Base-by-base conservation (phyloP, 2,329 filamentous ascomycete species). In the Diaporthe sp. region DNA sequence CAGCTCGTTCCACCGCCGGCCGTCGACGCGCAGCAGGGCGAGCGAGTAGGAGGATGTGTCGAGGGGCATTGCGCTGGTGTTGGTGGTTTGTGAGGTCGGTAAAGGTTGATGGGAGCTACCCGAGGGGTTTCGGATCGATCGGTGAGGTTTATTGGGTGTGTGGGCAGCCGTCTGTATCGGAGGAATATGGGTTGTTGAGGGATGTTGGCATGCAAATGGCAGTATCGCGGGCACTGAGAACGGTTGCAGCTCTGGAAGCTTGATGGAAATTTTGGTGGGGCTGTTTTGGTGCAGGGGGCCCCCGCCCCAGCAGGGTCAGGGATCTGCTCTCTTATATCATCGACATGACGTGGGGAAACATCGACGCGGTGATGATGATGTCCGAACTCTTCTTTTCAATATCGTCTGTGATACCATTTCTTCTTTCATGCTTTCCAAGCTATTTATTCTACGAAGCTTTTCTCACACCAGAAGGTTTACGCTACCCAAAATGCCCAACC, bases 1-100 rank as follows among this genome's bases (percentile, higher is more conserved):
- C 53, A 99, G 91, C 84, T 99, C 97, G 87, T 99, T 98, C 97
- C 97, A 99, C 80, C 97, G 92, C 77, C 97, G 93, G 77, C 94
- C 94, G 82, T 94, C 96, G 79, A 95, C 92, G 82, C 94, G 93
- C 77, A 96, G 90, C 72, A 97, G 93, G 77, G 95, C 95, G 77
- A 98, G 91, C 68, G 92, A 92, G 88, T 98, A 98, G 71, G 94
- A 95, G 17, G 95, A 96, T 10, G 95, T 98, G 86, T 98, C 96
- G 84, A 98, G 94, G 75, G 96, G 96, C 96, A 98, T 98, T 79
- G 78, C 85, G 77, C 19, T 34, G 31, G 28, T 60, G n/a, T 15
- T 71, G 37, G 17, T 34, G 31, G 31, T 31, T 31, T 5, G 12
- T 42, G 6, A 7, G 31, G 17, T 37, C 9, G 5, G 6, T 34